These are phyloP conservation scores for Conringia planisiliqua DNA, from an alignment of 345 rosid species.

Conservation along the genomic window DNA sequence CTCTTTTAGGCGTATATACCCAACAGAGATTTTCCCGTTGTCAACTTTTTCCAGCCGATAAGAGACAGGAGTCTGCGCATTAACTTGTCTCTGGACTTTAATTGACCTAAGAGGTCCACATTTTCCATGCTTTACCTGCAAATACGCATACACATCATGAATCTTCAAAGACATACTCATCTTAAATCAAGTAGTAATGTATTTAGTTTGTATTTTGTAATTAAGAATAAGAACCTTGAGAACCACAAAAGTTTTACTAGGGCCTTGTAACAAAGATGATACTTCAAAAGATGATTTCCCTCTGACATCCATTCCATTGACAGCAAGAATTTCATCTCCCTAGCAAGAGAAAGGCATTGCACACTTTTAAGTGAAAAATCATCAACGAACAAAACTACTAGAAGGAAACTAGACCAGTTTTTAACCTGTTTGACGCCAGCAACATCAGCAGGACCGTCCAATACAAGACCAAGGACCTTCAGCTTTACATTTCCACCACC, in stretches of 20 bases:
- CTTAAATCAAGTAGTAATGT: not conserved
- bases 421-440: constrained; percentile 89
- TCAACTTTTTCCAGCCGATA: constrained; percentile 77
- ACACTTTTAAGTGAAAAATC: not conserved
- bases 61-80: constrained; percentile 80
- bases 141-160: constrained; percentile 9
- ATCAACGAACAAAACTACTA: not conserved
- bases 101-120: constrained; percentile 74
- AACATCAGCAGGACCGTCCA: constrained; percentile 84
- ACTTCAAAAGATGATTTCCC: constrained; percentile 96
- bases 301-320: constrained; percentile 69
- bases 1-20: constrained; percentile 84
- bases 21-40: constrained; percentile 57
- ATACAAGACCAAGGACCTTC: constrained; percentile 75
- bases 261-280: constrained; percentile 92
- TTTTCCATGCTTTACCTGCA: constrained; percentile 83
- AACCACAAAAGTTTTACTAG: constrained; percentile 77
- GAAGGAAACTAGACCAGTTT: not conserved
- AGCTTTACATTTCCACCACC: constrained; percentile 57
- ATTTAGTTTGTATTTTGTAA: not conserved
- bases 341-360: constrained; percentile 21
- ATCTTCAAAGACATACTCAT: not conserved
- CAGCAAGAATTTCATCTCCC: constrained; percentile 88
- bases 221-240: constrained; percentile 52
- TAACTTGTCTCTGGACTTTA: constrained; percentile 74